Evolutionary conservation across 1,284 basidiomycete species (phyloP).

Genomic region (Filobasidium uniguttulatum): DNA sequence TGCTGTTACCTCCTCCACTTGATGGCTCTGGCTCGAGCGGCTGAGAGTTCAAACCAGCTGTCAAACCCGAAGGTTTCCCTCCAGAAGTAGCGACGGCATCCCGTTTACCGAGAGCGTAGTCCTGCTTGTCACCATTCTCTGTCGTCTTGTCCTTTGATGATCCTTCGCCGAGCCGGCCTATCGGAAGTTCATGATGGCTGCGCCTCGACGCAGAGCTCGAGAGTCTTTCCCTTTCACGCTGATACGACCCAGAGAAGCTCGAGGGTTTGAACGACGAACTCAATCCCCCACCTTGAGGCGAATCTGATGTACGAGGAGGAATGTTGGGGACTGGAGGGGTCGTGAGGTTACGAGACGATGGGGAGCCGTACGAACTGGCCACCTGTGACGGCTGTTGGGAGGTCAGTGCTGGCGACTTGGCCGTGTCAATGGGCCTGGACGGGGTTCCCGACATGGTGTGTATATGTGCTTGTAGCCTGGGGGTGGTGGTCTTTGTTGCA

Average conservation of each 20-base stretch:
- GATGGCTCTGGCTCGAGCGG: not conserved
- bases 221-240: not conserved
- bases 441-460: too few relatives aligned
- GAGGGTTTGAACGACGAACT: conserved; percentile 13
- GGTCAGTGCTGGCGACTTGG: too few relatives aligned
- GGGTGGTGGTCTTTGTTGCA: too few relatives aligned
- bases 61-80: conserved; percentile 4
- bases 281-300: conserved; percentile 8
- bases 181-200: not conserved
- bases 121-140: not conserved
- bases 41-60: not conserved
- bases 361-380: too few relatives aligned
- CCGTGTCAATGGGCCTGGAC: too few relatives aligned
- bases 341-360: conserved; percentile 12
- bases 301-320: conserved; percentile 17
- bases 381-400: too few relatives aligned
- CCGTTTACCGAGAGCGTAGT: not conserved
- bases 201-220: not conserved
- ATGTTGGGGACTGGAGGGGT: conserved; percentile 21
- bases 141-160: not conserved
- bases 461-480: too few relatives aligned
- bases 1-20: not conserved
- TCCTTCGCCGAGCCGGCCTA: not conserved
- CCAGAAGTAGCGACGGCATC: too few relatives aligned
- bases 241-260: not conserved